phyloP scores from a whole-genome alignment of 2,329 filamentous ascomycete species.

The Trichothecium sympodiale region DNA sequence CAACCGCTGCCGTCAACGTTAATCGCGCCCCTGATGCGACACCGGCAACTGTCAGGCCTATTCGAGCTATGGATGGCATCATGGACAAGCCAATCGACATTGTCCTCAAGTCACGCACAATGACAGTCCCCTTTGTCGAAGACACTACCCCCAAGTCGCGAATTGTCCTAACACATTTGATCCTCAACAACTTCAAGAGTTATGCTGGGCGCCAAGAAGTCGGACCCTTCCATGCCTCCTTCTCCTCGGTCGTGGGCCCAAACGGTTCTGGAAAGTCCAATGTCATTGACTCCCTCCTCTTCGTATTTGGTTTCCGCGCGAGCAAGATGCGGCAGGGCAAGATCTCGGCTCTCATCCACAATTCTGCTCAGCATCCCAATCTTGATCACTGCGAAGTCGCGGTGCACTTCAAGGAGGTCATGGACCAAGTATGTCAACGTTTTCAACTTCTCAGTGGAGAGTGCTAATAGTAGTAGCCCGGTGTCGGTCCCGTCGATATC shows the following conservation, averaged over 20 bases:
- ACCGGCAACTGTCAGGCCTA: slow-evolving; percentile 47
- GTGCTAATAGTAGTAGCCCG: slow-evolving; percentile 39
- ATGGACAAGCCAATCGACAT: slow-evolving; percentile 91
- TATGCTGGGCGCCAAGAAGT: slow-evolving; percentile 94
- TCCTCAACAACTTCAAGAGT: slow-evolving; percentile 97
- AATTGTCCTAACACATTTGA: slow-evolving; percentile 84
- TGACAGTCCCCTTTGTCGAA: slow-evolving; percentile 58
- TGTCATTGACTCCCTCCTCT: slow-evolving; percentile 93
- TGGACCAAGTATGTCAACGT: slow-evolving; percentile 54
- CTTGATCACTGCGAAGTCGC: slow-evolving; percentile 90
- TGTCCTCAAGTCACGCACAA: slow-evolving; percentile 71
- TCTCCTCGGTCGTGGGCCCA: slow-evolving; percentile 94
- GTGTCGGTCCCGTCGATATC: slow-evolving; percentile 63
- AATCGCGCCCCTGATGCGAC: slow-evolving; percentile 15
- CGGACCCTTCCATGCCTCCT: slow-evolving; percentile 91
- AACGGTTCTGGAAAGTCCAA: slow-evolving; percentile 99
- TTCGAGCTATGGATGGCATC: slow-evolving; percentile 65
- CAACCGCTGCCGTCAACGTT: slow-evolving; percentile 50
- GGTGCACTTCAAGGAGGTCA: slow-evolving; percentile 91
- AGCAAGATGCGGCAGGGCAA: slow-evolving; percentile 99
- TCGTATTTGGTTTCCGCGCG: slow-evolving; percentile 97
- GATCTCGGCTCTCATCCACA: slow-evolving; percentile 94
- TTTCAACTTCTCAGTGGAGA: no score
- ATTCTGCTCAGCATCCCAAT: slow-evolving; percentile 78
- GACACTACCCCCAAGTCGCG: slow-evolving; percentile 69